These are phyloP conservation scores for Simplicillium sp. DNA, from an alignment of 2,329 filamentous ascomycete species.

Conservation along the genomic window DNA sequence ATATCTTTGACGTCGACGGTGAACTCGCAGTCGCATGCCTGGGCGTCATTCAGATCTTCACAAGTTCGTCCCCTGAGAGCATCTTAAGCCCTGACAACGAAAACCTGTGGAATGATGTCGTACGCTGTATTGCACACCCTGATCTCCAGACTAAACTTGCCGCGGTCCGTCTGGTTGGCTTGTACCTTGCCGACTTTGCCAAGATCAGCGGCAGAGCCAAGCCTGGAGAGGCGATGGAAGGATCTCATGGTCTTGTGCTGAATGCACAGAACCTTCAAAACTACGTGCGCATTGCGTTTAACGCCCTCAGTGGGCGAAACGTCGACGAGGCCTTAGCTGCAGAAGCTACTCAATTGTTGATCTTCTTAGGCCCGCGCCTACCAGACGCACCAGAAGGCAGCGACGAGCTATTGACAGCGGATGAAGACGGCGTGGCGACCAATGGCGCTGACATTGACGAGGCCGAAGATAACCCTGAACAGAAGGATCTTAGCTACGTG, in stretches of 20 bases:
- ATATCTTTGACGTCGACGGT: conserved; percentile 47
- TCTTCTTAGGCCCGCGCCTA: conserved; percentile 63
- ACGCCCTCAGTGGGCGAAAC: conserved; percentile 49
- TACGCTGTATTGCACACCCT: conserved; percentile 60
- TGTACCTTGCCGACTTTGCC: conserved; percentile 75
- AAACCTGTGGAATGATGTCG: conserved; percentile 62
- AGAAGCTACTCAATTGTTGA: conserved; percentile 70
- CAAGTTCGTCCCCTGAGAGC: conserved; percentile 53
- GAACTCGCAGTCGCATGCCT: conserved; percentile 69
- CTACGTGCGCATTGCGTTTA: conserved; percentile 40
- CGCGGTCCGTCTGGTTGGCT: conserved; percentile 62
- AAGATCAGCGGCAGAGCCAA: conserved; percentile 41
- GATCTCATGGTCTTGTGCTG: conserved; percentile 63
- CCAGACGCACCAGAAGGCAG: conserved; percentile 30
- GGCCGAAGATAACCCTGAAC: conserved; percentile 34
- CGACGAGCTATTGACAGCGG: conserved; percentile 38
- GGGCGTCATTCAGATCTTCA: conserved; percentile 57
- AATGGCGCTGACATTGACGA: conserved; percentile 27
- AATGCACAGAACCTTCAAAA: conserved; percentile 53
- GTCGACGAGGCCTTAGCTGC: conserved; percentile 67
- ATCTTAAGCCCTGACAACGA: conserved; percentile 51
- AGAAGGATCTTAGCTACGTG: conserved; percentile 56
- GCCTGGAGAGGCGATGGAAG: conserved; percentile 48
- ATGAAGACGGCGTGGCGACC: conserved; percentile 31
- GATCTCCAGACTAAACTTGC: conserved; percentile 69